Evolutionary conservation across 371 early-diverging fungal genomes (phyloP).

Genomic region (Entomophthora muscae): DNA sequence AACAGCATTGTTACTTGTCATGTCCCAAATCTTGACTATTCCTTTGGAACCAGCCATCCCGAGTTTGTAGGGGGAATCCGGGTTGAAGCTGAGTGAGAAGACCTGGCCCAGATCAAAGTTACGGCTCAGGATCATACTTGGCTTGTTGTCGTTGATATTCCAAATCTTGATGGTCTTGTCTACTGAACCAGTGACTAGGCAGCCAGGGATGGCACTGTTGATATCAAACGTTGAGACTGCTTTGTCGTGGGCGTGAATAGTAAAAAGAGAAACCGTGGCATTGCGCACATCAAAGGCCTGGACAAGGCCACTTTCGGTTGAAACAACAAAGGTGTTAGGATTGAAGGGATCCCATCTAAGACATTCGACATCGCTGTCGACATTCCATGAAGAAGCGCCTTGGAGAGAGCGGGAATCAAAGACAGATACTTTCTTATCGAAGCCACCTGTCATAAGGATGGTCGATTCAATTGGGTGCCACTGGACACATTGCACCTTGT

Average conservation of each 20-base stretch:
- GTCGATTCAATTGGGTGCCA: constrained; percentile 83
- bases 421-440: constrained; percentile 65
- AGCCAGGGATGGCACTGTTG: constrained; percentile 47
- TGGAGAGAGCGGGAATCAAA: constrained; percentile 76
- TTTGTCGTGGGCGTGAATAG: constrained; percentile 81
- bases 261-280: constrained; percentile 30
- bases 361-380: constrained; percentile 79
- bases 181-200: constrained; percentile 79
- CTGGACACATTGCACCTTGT: constrained; percentile 73
- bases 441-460: constrained; percentile 71
- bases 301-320: constrained; percentile 77
- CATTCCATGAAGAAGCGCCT: constrained; percentile 31
- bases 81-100: constrained; percentile 67
- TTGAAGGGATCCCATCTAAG: constrained; percentile 75
- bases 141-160: constrained; percentile 54
- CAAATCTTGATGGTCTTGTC: constrained; percentile 87
- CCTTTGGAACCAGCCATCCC: constrained; percentile 80
- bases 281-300: constrained; percentile 71
- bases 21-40: constrained; percentile 77
- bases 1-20: constrained; percentile 65
- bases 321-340: constrained; percentile 37
- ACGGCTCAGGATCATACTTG: constrained; percentile 57
- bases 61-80: constrained; percentile 65
- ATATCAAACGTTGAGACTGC: constrained; percentile 76
- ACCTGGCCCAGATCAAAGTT: constrained; percentile 75